phyloP scores from a whole-genome alignment of 257 asterid species.

The Forsythia suspensa region DNA sequence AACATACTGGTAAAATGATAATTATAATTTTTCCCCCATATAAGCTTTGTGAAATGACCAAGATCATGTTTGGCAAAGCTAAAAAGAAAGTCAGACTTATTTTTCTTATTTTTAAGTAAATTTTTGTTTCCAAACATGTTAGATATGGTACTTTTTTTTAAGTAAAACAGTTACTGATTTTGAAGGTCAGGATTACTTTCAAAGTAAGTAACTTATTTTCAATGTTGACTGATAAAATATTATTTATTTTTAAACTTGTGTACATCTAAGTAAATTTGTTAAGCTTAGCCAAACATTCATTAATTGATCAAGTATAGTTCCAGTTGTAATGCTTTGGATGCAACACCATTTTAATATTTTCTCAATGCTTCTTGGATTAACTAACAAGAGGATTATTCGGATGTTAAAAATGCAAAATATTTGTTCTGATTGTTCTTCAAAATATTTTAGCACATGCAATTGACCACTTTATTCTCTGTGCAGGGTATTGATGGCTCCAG shows the following conservation, averaged over 20 bases:
- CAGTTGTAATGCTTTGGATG: background rate
- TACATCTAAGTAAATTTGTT: background rate
- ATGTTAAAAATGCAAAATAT: background rate
- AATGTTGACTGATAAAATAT: background rate
- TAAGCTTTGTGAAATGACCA: background rate
- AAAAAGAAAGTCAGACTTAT: background rate
- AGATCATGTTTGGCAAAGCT: background rate
- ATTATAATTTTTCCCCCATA: background rate
- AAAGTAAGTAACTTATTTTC: background rate
- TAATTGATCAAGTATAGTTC: conserved; percentile 2
- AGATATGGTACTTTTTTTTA: background rate
- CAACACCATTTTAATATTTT: background rate
- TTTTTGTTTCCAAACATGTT: background rate
- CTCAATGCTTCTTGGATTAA: background rate
- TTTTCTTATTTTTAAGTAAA: background rate
- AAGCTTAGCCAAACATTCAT: background rate
- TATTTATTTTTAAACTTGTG: background rate
- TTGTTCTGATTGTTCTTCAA: background rate
- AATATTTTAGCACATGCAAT: background rate
- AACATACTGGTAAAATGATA: background rate
- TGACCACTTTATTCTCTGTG: background rate
- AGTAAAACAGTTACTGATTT: background rate
- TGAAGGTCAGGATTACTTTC: background rate
- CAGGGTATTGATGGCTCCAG: conserved; percentile 98
- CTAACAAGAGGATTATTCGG: background rate